A percentile compares a stretch with the other conserved stretches of the same genome.
Conservation (phyloP, 2,329 filamentous ascomycete genomes). For the Curvularia verruculosa region DNA sequence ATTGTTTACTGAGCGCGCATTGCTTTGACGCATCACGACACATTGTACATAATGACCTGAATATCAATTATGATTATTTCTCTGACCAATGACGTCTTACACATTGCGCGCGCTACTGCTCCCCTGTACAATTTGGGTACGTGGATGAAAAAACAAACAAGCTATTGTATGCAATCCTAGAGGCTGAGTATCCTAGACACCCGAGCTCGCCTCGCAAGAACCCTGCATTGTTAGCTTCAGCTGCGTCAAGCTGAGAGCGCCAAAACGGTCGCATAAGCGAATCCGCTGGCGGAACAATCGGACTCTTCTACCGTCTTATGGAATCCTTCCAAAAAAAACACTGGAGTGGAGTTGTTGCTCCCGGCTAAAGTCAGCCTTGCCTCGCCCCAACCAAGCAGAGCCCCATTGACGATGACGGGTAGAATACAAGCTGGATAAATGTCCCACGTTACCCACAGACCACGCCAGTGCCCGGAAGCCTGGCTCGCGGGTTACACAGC, state of each 20-base stretch:
- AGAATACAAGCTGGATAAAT: neutral
- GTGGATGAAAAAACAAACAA: neutral
- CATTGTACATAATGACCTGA: conserved; percentile 4
- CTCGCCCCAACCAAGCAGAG: neutral
- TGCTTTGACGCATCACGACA: conserved; percentile 1
- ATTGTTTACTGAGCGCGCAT: neutral
- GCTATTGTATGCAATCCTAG: neutral
- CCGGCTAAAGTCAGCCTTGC: neutral
- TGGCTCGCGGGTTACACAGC: conserved; percentile 1
- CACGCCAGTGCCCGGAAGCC: neutral
- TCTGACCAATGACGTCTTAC: neutral
- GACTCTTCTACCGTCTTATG: neutral
- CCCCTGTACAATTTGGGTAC: neutral
- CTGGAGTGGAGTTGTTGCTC: too few species aligned
- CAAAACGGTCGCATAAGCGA: neutral
- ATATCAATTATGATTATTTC: neutral
- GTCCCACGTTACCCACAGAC: neutral
- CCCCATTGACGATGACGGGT: neutral
- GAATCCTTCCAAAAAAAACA: neutral
- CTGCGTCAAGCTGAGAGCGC: conserved; percentile 2
- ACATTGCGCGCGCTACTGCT: neutral
- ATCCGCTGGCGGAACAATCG: neutral
- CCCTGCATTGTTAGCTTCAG: conserved; percentile 10
- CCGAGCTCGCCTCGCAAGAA: neutral
- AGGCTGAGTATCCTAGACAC: neutral